Evolutionary conservation across 805 yeast species (phyloP), one percentile per base, ranked within the genome.

Genomic region (Cyberlindnera galapagoensis): DNA sequence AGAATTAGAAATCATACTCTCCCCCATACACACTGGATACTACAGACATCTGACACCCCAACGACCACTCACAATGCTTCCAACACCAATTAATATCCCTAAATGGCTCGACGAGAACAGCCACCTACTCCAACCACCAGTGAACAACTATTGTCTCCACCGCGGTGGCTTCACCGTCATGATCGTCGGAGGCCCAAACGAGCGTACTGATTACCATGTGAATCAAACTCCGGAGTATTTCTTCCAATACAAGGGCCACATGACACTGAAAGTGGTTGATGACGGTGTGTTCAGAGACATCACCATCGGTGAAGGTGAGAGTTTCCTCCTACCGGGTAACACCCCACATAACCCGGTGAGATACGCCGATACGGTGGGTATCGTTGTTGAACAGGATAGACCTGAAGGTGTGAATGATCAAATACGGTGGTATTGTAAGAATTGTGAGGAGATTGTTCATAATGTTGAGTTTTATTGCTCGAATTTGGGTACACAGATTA

Each of bases 131-230:
- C 78, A 83, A 54, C 97, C 97, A 2, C 97, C 97, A 1, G 95
- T 88, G 21, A 86, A 86, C 57, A 88, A 88, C 53, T 88, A 61
- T 60, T 86, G 96, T 51, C 71, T 88, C 18, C 95, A 88, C 57
- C 67, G 87, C 29, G 95, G 94, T 5, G 96, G 96, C 0, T 83
- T 82, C 54, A 87, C 96, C 0, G 86, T 87, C 22, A 88, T 88
- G 96, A 77, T 87, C 31, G 94, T 88, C 2, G 97, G 97, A 11
- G 97, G 97, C 0, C 97, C 97, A 4, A 88, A 88, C 54, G 94
- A 80, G 49, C 67, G 97, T 36, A 87, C 95, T 0, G 97, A 88
- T 54, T 88, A 85, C 54, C 97, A 88, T 51, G 74, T 88, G 30
- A 88, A 88, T 52, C 94, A 85, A 47, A 88, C 97, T 0, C 96